These are phyloP conservation scores for Aphanocladium album DNA, from an alignment of 2,329 filamentous ascomycete species.

Conservation along the genomic window DNA sequence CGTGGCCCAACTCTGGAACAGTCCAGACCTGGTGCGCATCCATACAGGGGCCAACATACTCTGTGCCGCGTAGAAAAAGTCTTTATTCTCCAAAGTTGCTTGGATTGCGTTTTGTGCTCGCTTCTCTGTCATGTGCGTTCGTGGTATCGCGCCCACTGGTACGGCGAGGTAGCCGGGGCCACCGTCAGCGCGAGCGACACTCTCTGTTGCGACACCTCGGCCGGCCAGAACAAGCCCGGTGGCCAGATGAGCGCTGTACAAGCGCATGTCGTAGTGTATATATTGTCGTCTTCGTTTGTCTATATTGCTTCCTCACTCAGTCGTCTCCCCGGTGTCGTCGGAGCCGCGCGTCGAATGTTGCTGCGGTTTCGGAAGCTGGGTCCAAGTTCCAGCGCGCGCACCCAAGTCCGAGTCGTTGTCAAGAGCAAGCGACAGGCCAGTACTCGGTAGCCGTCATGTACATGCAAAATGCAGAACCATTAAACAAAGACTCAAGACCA, in stretches of 20 bases:
- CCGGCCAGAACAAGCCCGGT: slow-evolving; percentile 5
- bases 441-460: background rate
- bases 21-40: background rate
- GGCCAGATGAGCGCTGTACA: slow-evolving; percentile 1
- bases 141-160: slow-evolving; percentile 29
- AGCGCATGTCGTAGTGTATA: background rate
- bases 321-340: background rate
- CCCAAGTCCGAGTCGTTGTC: background rate
- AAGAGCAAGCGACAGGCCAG: background rate
- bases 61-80: slow-evolving; percentile 36
- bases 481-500: background rate
- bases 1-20: background rate
- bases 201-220: slow-evolving; percentile 7
- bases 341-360: background rate
- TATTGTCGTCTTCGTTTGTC: background rate
- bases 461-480: background rate
- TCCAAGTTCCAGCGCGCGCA: too few relatives aligned
- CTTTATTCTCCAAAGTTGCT: slow-evolving; percentile 29
- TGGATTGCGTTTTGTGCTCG: slow-evolving; percentile 22
- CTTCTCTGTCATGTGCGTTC: slow-evolving; percentile 14
- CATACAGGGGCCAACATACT: slow-evolving; percentile 22
- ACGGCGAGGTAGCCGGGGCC: slow-evolving; percentile 35
- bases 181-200: slow-evolving; percentile 24
- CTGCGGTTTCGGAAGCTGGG: background rate
- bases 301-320: background rate